Conservation (phyloP, 2,329 filamentous ascomycete genomes). For the Chaetoscypha palmicola region DNA sequence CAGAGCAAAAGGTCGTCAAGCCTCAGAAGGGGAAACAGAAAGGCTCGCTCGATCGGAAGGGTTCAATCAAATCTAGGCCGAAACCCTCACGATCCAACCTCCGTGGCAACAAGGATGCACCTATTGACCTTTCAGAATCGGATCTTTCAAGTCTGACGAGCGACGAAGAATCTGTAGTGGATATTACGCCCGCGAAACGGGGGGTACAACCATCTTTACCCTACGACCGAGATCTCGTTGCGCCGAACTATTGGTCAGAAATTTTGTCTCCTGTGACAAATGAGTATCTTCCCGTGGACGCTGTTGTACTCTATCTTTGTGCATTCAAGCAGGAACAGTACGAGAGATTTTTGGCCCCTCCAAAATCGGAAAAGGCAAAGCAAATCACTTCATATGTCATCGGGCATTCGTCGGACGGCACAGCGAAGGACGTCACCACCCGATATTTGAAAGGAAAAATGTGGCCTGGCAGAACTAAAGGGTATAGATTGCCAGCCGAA, state of each 20-base stretch:
- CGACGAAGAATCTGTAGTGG: constrained; percentile 50
- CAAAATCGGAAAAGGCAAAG: constrained; percentile 75
- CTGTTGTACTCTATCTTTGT: constrained; percentile 58
- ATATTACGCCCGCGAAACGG: constrained; percentile 35
- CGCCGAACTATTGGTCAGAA: constrained; percentile 91
- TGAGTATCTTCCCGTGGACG: constrained; percentile 72
- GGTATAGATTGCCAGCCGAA: constrained; percentile 67
- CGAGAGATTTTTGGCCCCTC: constrained; percentile 70
- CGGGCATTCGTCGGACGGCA: constrained; percentile 74
- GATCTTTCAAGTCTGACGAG: constrained; percentile 42
- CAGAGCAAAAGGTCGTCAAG: constrained; percentile 13
- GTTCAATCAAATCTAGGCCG: constrained; percentile 13
- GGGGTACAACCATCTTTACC: constrained; percentile 33
- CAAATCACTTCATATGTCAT: constrained; percentile 88
- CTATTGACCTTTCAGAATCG: constrained; percentile 40
- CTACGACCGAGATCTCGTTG: constrained; percentile 71
- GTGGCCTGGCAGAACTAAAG: constrained; percentile 85
- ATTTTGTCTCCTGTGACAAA: constrained; percentile 75
- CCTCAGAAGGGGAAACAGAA: constrained; percentile 23
- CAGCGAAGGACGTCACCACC: constrained; percentile 90
- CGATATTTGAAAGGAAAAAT: constrained; percentile 78
- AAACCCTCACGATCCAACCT: constrained; percentile 20
- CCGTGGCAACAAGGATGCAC: constrained; percentile 29
- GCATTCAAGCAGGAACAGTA: constrained; percentile 67
- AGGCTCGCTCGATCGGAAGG: constrained; percentile 12